phyloP scores from a whole-genome alignment of 1,284 basidiomycete species.

The Porogramme epimiltina region DNA sequence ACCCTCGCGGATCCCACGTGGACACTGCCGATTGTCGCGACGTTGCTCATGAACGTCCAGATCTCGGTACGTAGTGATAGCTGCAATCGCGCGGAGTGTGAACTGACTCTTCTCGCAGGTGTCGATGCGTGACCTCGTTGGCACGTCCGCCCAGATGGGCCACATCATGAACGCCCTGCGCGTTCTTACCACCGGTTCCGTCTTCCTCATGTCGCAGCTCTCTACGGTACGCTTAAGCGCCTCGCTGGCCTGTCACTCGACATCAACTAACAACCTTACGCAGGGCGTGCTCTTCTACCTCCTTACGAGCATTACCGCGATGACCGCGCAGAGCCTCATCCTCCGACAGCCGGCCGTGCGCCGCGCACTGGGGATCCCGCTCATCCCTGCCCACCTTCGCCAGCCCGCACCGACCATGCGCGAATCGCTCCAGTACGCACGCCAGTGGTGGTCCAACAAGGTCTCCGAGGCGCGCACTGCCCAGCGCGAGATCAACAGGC shows the following conservation, averaged over 20 bases:
- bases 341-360: slow-evolving; percentile 53
- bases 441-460: slow-evolving; percentile 31
- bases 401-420: slow-evolving; percentile 29
- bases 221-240: neutral
- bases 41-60: slow-evolving; percentile 71
- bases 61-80: slow-evolving; percentile 68
- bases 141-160: slow-evolving; percentile 50
- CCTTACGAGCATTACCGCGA: slow-evolving; percentile 45
- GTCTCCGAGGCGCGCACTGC: slow-evolving; percentile 22
- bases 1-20: slow-evolving; percentile 80
- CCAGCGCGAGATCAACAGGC: no score
- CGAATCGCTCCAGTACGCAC: slow-evolving; percentile 32
- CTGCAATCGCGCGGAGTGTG: no score
- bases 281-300: slow-evolving; percentile 66
- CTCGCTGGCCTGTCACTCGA: no score
- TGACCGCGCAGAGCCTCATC: slow-evolving; percentile 47
- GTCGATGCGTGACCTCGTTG: slow-evolving; percentile 57
- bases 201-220: slow-evolving; percentile 54
- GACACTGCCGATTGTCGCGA: slow-evolving; percentile 70
- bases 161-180: slow-evolving; percentile 79
- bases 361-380: slow-evolving; percentile 47
- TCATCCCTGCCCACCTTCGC: slow-evolving; percentile 31
- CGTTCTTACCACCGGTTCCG: slow-evolving; percentile 55
- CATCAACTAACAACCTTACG: slow-evolving; percentile 44
- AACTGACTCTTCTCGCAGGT: slow-evolving; percentile 50